phyloP scores from a whole-genome alignment of 768 basidiomycete genomes.

The Leucogyrophana mollusca region DNA sequence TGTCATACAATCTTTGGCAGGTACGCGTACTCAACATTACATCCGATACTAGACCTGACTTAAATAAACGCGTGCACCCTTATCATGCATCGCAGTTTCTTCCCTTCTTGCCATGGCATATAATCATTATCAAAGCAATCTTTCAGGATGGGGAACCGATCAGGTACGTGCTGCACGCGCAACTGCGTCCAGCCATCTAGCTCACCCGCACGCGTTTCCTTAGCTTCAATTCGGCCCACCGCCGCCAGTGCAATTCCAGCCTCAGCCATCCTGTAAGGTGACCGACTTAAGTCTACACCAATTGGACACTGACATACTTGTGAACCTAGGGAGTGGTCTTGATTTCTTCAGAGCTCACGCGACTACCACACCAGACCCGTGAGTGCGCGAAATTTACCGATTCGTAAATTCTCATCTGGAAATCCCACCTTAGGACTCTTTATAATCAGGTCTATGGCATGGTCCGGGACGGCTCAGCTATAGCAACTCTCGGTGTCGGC shows the following conservation, averaged over 20 bases:
- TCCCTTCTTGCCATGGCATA: conserved; percentile 35
- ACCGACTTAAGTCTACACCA: conserved; percentile 5
- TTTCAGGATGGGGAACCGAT: conserved; percentile 50
- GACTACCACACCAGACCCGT: conserved; percentile 50
- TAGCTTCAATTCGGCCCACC: conserved; percentile 34
- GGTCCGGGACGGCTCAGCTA: conserved; percentile 10
- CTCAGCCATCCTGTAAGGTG: conserved; percentile 54
- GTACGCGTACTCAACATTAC: not conserved
- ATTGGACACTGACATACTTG: conserved; percentile 1
- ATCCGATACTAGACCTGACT: too few relatives aligned
- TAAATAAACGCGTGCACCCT: too few relatives aligned
- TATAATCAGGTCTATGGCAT: conserved; percentile 36
- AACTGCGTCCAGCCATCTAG: too few relatives aligned
- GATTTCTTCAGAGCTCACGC: conserved; percentile 69
- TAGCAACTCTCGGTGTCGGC: conserved; percentile 42
- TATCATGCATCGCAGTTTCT: too few relatives aligned
- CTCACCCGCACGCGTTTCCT: not conserved
- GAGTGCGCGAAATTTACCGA: conserved; percentile 31
- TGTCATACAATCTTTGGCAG: not conserved
- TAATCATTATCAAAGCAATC: conserved; percentile 40
- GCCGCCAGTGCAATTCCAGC: conserved; percentile 33
- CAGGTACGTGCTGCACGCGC: conserved; percentile 24
- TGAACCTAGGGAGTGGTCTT: conserved; percentile 50
- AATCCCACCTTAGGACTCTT: conserved; percentile 21
- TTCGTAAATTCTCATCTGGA: conserved; percentile 1